Base-by-base conservation (phyloP, 1,284 basidiomycete genomes). In the Tilletia horrida region DNA sequence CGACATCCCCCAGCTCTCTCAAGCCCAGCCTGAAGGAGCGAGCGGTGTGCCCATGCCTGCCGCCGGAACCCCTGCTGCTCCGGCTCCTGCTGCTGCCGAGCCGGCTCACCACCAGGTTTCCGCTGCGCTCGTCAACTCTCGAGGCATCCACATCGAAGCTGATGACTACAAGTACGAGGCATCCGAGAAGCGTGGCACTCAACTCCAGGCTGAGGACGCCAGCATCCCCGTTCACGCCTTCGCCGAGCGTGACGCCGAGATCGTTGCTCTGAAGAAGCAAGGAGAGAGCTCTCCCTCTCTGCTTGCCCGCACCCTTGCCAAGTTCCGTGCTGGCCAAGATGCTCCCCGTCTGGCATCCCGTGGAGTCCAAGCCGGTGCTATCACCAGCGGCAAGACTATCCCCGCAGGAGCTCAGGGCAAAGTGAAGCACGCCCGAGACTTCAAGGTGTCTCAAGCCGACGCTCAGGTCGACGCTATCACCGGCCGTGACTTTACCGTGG, bases 261-360 rank as follows among this genome's bases (percentile, higher is more conserved):
- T 52, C 1, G 23, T 52, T 27, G 50, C 50, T 52, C 50, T 23
- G 50, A 52, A 52, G 50, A 52, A 52, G 21, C 50, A 52, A 27
- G 50, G 50, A n/a, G 21, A 52, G 50, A 52, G 50, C 50, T 23
- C 27, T 21, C n/a, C 50, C 8, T 52, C 50, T 27, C 8, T 52
- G 4, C 23, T 52, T 25, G 21, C 50, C 6, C 50, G 50, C 23
- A 52, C 50, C 2, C 50, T 52, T 27, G 21, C 50, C 50, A 52
- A 52, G 23, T 52, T 52, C 50, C 50, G 50, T 14, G 50, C 50
- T 21, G 23, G 27, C 11, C 50, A 52, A 27, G 21, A 23, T 3
- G n/a, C 50, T 52, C 50, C 50, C 13, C 47, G 47, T 48, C 47
- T 48, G 18, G 47, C 47, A n/a, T 11, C 47, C 23, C 47, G 47